Evolutionary conservation across 306 rosid genomes (phyloP).

Genomic region (Corylus americana): DNA sequence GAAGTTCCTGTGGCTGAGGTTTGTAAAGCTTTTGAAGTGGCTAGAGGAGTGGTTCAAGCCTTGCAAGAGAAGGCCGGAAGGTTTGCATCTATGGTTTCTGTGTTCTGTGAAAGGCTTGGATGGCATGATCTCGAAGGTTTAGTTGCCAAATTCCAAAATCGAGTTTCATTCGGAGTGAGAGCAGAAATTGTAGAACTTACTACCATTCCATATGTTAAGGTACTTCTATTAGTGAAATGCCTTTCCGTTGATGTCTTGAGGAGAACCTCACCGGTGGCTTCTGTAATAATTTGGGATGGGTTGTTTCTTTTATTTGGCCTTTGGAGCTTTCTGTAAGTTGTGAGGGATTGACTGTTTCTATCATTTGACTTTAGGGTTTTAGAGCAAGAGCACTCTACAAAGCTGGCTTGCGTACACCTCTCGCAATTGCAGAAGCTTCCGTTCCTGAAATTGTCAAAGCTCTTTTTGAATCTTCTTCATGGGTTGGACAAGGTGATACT

Average conservation of each 20-base stretch:
- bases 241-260: slow-evolving; percentile 17
- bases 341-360: slow-evolving; percentile 19
- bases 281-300: slow-evolving; percentile 6
- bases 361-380: slow-evolving; percentile 71
- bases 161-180: slow-evolving; percentile 92
- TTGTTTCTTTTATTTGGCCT: slow-evolving; percentile 29
- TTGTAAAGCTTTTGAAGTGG: slow-evolving; percentile 87
- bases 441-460: slow-evolving; percentile 80
- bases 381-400: slow-evolving; percentile 96
- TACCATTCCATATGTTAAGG: slow-evolving; percentile 86
- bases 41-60: slow-evolving; percentile 96
- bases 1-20: slow-evolving; percentile 87
- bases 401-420: slow-evolving; percentile 89
- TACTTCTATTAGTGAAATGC: slow-evolving; percentile 23
- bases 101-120: slow-evolving; percentile 95
- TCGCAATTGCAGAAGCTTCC: slow-evolving; percentile 96
- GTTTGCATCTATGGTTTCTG: slow-evolving; percentile 90
- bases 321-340: slow-evolving; percentile 45
- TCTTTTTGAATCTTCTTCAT: slow-evolving; percentile 79
- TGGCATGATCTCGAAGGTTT: slow-evolving; percentile 95
- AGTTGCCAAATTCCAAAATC: slow-evolving; percentile 91
- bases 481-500: slow-evolving; percentile 79
- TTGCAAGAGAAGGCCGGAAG: slow-evolving; percentile 98
- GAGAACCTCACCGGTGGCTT: slow-evolving; percentile 3
- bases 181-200: slow-evolving; percentile 98